Percentiles rank a stretch among this genome's conserved stretches.
Conservation (phyloP, 2,329 filamentous ascomycete species). For the Pseudocercospora musae region DNA sequence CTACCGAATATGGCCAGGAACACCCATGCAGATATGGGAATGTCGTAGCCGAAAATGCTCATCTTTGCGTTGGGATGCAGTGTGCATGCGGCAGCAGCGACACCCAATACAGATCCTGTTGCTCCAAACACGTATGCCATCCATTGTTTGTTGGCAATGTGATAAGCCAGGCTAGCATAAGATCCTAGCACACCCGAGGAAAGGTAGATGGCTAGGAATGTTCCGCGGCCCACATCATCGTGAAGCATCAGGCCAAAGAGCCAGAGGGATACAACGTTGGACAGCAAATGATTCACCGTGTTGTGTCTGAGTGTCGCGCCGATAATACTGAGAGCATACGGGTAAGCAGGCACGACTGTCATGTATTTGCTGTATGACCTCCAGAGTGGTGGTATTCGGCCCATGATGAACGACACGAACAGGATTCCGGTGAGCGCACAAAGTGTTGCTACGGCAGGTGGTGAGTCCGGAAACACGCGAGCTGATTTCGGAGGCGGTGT, state of each 20-base stretch:
- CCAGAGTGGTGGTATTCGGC: conserved; percentile 66
- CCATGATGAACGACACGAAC: conserved; percentile 53
- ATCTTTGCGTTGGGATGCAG: conserved; percentile 35
- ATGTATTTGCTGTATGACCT: conserved; percentile 65
- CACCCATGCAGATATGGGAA: conserved; percentile 36
- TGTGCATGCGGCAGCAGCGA: conserved; percentile 57
- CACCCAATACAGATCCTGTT: conserved; percentile 61
- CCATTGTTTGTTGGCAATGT: conserved; percentile 45
- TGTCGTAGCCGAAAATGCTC: conserved; percentile 29
- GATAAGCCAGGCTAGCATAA: conserved; percentile 53
- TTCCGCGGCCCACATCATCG: conserved; percentile 66
- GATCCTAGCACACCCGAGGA: conserved; percentile 57
- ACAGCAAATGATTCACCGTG: conserved; percentile 54
- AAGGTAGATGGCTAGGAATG: conserved; percentile 67
- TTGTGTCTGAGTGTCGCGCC: conserved; percentile 70
- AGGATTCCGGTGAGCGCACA: conserved; percentile 60
- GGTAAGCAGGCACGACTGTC: conserved; percentile 61
- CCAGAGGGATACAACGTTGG: conserved; percentile 65
- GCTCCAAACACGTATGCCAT: conserved; percentile 60
- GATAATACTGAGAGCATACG: conserved; percentile 60
- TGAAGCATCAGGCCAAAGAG: conserved; percentile 65
- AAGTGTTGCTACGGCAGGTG: conserved; percentile 64
- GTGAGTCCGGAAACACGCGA: conserved; percentile 59
- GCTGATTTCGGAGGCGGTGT: conserved; percentile 48
- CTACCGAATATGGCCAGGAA: conserved; percentile 38